Evolutionary conservation across 257 asterid genomes (phyloP).

Genomic region (Nyctanthes arbortristis): DNA sequence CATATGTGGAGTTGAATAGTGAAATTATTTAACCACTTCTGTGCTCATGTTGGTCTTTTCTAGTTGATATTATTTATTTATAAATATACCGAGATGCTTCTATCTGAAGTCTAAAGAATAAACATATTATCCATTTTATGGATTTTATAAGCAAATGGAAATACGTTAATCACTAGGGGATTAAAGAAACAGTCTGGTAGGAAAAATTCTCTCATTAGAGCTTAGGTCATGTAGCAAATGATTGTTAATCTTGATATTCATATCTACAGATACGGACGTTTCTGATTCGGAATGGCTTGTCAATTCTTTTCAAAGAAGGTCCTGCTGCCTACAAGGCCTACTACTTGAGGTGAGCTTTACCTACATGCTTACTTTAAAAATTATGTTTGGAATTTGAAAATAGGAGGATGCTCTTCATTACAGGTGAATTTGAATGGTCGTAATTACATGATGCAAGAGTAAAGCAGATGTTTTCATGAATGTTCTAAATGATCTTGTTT

Average conservation of each 20-base stretch:
- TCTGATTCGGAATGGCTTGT: slow-evolving; percentile 87
- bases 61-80: not conserved
- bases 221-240: slow-evolving; percentile 11
- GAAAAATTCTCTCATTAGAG: not conserved
- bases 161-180: not conserved
- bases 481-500: slow-evolving; percentile 17
- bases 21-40: slow-evolving; percentile 7
- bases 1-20: slow-evolving; percentile 4
- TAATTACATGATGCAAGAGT: not conserved
- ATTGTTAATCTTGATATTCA: slow-evolving; percentile 17
- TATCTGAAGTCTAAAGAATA: not conserved
- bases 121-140: not conserved
- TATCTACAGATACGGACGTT: slow-evolving; percentile 79
- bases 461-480: slow-evolving; percentile 13
- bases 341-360: slow-evolving; percentile 66
- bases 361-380: not conserved
- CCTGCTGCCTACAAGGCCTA: slow-evolving; percentile 89
- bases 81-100: not conserved
- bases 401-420: not conserved
- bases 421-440: not conserved
- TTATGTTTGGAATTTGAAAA: not conserved
- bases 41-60: not conserved
- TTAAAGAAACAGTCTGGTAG: slow-evolving; percentile 1
- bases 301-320: slow-evolving; percentile 88
- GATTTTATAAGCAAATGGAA: not conserved